phyloP scores from a whole-genome alignment of 2,329 filamentous ascomycete species.

The Corynespora cassiicola region DNA sequence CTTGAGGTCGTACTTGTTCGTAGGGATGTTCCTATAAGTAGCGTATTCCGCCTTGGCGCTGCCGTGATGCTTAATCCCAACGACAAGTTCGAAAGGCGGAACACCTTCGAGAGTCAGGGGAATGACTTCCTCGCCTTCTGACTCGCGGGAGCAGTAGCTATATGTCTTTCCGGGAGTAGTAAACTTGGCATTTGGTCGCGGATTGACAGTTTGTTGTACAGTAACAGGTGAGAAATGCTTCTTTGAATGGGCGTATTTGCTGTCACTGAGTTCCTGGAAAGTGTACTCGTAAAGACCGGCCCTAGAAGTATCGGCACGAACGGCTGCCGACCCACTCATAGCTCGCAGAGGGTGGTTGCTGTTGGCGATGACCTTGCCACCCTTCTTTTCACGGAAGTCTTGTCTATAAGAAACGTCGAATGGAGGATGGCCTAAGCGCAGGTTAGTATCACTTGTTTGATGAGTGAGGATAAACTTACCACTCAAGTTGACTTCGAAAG shows the following conservation, averaged over 20 bases:
- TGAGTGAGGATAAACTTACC: slow-evolving; percentile 58
- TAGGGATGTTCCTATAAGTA: slow-evolving; percentile 78
- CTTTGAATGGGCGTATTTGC: slow-evolving; percentile 79
- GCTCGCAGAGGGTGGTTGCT: slow-evolving; percentile 78
- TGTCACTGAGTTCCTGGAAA: slow-evolving; percentile 83
- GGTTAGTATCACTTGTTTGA: slow-evolving; percentile 26
- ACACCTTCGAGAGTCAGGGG: slow-evolving; percentile 83
- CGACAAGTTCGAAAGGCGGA: slow-evolving; percentile 87
- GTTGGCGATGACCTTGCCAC: slow-evolving; percentile 63
- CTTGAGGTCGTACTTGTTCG: slow-evolving; percentile 76
- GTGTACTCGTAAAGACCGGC: slow-evolving; percentile 86
- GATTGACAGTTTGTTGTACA: slow-evolving; percentile 83
- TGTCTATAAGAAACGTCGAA: slow-evolving; percentile 85
- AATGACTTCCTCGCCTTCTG: slow-evolving; percentile 82
- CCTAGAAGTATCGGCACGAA: slow-evolving; percentile 85
- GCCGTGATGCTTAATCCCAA: slow-evolving; percentile 91
- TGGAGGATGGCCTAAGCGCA: slow-evolving; percentile 70
- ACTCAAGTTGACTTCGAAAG: slow-evolving; percentile 79
- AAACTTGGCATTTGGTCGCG: slow-evolving; percentile 83
- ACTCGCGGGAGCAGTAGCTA: slow-evolving; percentile 90
- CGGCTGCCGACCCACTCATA: slow-evolving; percentile 75
- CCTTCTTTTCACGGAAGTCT: slow-evolving; percentile 71
- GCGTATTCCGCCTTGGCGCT: slow-evolving; percentile 81
- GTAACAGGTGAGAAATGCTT: slow-evolving; percentile 70
- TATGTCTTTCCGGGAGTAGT: slow-evolving; percentile 88